Evolutionary conservation across 1,284 basidiomycete species (phyloP).

Genomic region (Ganoderma sinense): DNA sequence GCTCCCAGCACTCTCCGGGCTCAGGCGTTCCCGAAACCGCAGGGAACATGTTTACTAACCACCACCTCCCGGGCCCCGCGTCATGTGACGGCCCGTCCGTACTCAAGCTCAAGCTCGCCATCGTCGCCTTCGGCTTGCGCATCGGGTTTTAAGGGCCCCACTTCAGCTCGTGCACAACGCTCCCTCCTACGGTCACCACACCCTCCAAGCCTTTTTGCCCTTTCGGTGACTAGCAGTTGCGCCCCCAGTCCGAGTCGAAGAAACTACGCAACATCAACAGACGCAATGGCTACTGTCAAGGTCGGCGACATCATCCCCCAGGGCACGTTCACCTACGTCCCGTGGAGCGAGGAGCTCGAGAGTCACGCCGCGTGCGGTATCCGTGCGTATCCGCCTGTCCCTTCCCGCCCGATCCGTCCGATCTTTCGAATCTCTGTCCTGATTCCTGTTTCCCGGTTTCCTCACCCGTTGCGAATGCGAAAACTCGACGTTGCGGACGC

Average conservation of each 20-base stretch:
- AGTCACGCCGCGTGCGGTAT: conserved; percentile 68
- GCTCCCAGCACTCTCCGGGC: neutral
- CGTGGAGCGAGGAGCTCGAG: conserved; percentile 72
- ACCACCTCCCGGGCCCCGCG: conserved; percentile 8
- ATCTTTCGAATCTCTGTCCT: no score
- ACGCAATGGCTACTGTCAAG: conserved; percentile 45
- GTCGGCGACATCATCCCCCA: conserved; percentile 74
- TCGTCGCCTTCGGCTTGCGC: neutral
- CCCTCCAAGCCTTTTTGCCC: no score
- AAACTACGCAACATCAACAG: conserved; percentile 21
- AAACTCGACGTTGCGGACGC: no score
- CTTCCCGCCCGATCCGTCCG: conserved; percentile 4
- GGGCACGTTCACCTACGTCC: conserved; percentile 69
- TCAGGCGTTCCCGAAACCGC: conserved; percentile 2
- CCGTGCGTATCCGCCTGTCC: conserved; percentile 52
- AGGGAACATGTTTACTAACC: conserved; percentile 29
- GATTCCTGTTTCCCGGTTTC: no score
- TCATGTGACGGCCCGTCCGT: conserved; percentile 22
- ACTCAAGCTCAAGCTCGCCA: conserved; percentile 6
- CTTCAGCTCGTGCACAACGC: neutral
- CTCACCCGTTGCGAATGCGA: no score
- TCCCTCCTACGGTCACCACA: neutral
- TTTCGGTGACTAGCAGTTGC: neutral
- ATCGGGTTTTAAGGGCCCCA: conserved; percentile 16
- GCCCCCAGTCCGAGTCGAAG: neutral